Evolutionary conservation across 139 green algal genomes (phyloP).

Genomic region (Chlorella sp.): DNA sequence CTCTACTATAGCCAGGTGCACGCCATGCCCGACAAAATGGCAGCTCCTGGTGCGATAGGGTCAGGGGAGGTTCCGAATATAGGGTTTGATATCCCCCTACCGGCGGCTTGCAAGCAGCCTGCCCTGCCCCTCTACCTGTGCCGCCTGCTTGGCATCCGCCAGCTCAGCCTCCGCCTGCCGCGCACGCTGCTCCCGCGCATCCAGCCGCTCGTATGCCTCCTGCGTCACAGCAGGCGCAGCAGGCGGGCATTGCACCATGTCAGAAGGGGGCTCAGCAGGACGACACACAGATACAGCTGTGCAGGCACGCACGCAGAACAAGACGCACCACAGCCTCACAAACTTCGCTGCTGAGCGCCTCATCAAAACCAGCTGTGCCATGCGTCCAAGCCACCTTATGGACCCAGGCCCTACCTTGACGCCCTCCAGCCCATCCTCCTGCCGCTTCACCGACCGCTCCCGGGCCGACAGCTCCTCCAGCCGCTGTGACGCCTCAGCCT

Average conservation of each 20-base stretch:
- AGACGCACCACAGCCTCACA: neutral
- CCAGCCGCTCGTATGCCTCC: conserved; percentile 32
- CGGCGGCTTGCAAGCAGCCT: neutral
- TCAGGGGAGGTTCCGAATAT: no score
- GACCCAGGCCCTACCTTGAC: conserved; percentile 12
- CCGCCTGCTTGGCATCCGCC: conserved; percentile 24
- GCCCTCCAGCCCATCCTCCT: conserved; percentile 37
- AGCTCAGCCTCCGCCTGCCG: conserved; percentile 10
- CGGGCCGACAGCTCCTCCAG: neutral
- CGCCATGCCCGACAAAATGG: no score
- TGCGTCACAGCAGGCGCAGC: neutral
- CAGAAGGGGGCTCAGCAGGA: neutral
- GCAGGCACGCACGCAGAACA: neutral
- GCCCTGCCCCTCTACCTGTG: neutral
- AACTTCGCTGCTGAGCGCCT: neutral
- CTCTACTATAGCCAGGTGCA: no score
- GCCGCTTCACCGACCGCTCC: conserved; percentile 22
- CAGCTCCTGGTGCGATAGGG: no score
- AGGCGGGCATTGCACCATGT: neutral
- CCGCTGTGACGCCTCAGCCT: neutral
- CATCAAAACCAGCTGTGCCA: no score
- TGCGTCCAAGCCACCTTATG: no score
- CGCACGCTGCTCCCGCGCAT: neutral
- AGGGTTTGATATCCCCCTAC: no score
- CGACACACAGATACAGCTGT: neutral